A percentile compares a stretch with the other conserved stretches of the same genome.
Conservation (phyloP, 768 basidiomycete genomes). For the Rhodosporidiobolus sp. region DNA sequence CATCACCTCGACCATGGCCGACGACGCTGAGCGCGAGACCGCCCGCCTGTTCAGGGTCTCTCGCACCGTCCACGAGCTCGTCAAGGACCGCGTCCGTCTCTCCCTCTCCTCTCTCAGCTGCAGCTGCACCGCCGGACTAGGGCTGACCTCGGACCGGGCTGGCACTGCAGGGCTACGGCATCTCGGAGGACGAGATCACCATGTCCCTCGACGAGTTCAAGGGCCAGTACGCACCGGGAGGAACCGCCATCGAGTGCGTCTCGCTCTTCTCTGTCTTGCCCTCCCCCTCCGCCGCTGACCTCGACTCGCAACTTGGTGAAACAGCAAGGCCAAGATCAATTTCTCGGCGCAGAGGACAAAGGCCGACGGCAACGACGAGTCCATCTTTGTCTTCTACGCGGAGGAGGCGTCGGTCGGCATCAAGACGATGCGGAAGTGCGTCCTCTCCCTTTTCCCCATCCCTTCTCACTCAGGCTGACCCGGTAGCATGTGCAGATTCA, state of each 20-base stretch:
- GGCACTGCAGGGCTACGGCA: constrained; percentile 72
- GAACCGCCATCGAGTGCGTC: constrained; percentile 74
- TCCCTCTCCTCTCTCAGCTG: neutral
- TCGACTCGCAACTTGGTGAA: neutral
- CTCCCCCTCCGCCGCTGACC: neutral
- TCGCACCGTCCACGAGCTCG: constrained; percentile 92
- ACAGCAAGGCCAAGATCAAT: constrained; percentile 79
- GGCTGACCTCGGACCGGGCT: neutral
- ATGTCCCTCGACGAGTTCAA: constrained; percentile 81
- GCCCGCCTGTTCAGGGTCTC: constrained; percentile 92
- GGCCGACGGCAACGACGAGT: constrained; percentile 62
- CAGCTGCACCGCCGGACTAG: no score
- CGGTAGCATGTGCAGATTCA: constrained; percentile 59
- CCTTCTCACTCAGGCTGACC: neutral
- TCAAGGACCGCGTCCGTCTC: constrained; percentile 76
- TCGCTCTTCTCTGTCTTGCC: neutral
- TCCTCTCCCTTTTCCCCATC: constrained; percentile 24
- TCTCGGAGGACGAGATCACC: constrained; percentile 88
- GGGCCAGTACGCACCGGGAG: constrained; percentile 64
- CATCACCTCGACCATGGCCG: constrained; percentile 22
- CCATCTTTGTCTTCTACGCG: constrained; percentile 89
- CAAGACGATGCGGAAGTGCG: constrained; percentile 95
- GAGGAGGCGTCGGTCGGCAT: constrained; percentile 91
- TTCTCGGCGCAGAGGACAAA: constrained; percentile 72
- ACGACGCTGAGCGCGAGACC: constrained; percentile 46